Percentiles rank a stretch among this genome's conserved stretches.
phyloP scores from a whole-genome alignment of 2,329 filamentous ascomycete species.

The Hymenoscyphus linearis region DNA sequence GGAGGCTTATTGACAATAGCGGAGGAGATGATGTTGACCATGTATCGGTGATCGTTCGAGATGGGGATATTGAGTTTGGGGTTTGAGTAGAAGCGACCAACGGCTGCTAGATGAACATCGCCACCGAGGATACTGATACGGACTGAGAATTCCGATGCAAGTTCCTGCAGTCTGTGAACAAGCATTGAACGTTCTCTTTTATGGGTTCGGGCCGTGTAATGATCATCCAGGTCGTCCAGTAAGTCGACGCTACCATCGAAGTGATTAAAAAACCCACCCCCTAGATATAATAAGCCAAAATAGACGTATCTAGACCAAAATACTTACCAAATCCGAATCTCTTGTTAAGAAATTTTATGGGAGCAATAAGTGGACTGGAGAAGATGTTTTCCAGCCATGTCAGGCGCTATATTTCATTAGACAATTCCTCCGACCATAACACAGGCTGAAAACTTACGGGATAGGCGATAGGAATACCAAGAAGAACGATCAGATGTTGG shows the following conservation, averaged over 20 bases:
- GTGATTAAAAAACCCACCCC: slow-evolving; percentile 71
- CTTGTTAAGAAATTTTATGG: slow-evolving; percentile 54
- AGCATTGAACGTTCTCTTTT: slow-evolving; percentile 80
- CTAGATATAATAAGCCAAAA: background rate
- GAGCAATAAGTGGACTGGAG: slow-evolving; percentile 59
- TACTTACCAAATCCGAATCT: slow-evolving; percentile 5
- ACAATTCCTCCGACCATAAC: no score
- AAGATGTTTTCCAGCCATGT: slow-evolving; percentile 98
- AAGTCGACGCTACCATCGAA: slow-evolving; percentile 94
- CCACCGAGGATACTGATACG: slow-evolving; percentile 89
- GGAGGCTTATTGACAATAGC: slow-evolving; percentile 95
- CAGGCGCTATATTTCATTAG: slow-evolving; percentile 51
- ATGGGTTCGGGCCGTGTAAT: slow-evolving; percentile 89
- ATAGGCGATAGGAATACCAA: slow-evolving; percentile 84
- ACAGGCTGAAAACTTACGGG: slow-evolving; percentile 52
- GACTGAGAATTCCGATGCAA: slow-evolving; percentile 81
- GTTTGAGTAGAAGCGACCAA: slow-evolving; percentile 93
- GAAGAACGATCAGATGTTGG: slow-evolving; percentile 79
- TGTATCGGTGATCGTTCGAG: slow-evolving; percentile 85
- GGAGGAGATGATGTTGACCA: slow-evolving; percentile 90
- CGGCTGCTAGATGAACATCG: slow-evolving; percentile 86
- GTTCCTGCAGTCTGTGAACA: slow-evolving; percentile 73
- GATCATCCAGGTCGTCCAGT: slow-evolving; percentile 88
- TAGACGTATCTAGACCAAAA: no score
- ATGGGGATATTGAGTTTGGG: slow-evolving; percentile 71